A percentile compares a stretch with the other conserved stretches of the same genome.
These are phyloP conservation scores for Flammula alnicola DNA, from an alignment of 1,284 basidiomycete species.

Conservation along the genomic window DNA sequence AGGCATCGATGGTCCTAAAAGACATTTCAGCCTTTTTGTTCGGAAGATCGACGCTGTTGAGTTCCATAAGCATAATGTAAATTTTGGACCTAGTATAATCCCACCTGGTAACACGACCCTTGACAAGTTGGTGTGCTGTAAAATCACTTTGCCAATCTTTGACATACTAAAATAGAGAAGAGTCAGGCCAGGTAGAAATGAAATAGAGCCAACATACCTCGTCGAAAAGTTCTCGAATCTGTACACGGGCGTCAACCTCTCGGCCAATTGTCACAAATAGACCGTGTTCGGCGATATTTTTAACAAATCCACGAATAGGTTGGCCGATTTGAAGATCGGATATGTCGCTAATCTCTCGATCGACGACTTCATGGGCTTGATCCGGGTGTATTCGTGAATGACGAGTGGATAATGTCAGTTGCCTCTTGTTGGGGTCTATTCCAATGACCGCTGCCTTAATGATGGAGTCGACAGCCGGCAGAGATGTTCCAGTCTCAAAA, in stretches of 20 bases:
- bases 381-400: constrained; percentile 68
- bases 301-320: constrained; percentile 86
- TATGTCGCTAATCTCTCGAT: constrained; percentile 72
- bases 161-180: constrained; percentile 64
- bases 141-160: constrained; percentile 95
- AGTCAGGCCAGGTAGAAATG: constrained; percentile 11
- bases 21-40: constrained; percentile 88
- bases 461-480: constrained; percentile 70
- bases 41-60: constrained; percentile 64
- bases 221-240: constrained; percentile 93
- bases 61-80: neutral
- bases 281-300: constrained; percentile 85
- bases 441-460: constrained; percentile 74
- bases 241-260: constrained; percentile 86
- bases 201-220: constrained; percentile 57
- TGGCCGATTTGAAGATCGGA: constrained; percentile 75
- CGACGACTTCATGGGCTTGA: constrained; percentile 54
- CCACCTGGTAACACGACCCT: constrained; percentile 82
- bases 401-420: constrained; percentile 81
- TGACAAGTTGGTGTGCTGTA: constrained; percentile 82
- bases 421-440: constrained; percentile 68
- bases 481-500: constrained; percentile 60
- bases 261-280: constrained; percentile 91
- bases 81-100: constrained; percentile 14
- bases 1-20: constrained; percentile 67